A percentile compares a stretch with the other conserved stretches of the same genome.
phyloP scores from a whole-genome alignment of 1,284 basidiomycete genomes.

The Cutaneotrichosporon spelunceum region DNA sequence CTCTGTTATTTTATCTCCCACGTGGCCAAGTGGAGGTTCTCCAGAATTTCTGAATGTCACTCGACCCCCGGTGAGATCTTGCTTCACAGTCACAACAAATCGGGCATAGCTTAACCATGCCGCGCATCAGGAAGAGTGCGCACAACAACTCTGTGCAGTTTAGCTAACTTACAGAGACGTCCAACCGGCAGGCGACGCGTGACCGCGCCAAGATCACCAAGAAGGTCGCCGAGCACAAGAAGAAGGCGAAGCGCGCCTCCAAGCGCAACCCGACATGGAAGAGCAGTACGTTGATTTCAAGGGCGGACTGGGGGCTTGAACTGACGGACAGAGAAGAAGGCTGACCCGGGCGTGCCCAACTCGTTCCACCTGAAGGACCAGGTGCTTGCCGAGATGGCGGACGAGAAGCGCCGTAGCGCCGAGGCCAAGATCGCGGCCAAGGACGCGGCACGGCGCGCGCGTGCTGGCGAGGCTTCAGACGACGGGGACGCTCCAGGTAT shows the following conservation, averaged over 20 bases:
- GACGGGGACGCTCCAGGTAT: conserved; percentile 48
- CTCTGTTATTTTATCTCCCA: background rate
- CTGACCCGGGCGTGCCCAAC: conserved; percentile 95
- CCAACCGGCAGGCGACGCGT: conserved; percentile 69
- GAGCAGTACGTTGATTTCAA: conserved; percentile 63
- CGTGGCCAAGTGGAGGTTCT: conserved; percentile 8
- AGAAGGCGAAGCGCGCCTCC: conserved; percentile 71
- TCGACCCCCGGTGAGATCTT: background rate
- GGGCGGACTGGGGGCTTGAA: background rate
- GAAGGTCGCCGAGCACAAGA: conserved; percentile 72
- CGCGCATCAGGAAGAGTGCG: conserved; percentile 71
- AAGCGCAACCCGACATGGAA: conserved; percentile 89
- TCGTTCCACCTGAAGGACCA: conserved; percentile 96
- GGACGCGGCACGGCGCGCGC: conserved; percentile 5
- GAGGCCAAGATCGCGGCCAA: conserved; percentile 12
- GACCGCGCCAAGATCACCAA: conserved; percentile 73
- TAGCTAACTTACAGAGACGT: conserved; percentile 65
- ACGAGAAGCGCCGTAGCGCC: conserved; percentile 65
- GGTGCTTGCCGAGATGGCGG: conserved; percentile 84
- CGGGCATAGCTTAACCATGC: conserved; percentile 55
- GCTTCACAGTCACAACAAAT: conserved; percentile 18
- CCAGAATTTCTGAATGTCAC: conserved; percentile 6
- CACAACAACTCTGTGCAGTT: background rate
- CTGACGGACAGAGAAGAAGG: conserved; percentile 62
- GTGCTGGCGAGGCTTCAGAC: conserved; percentile 24